phyloP scores from a whole-genome alignment of 2,329 filamentous ascomycete genomes.

The Ophiocordyceps unilateralis region DNA sequence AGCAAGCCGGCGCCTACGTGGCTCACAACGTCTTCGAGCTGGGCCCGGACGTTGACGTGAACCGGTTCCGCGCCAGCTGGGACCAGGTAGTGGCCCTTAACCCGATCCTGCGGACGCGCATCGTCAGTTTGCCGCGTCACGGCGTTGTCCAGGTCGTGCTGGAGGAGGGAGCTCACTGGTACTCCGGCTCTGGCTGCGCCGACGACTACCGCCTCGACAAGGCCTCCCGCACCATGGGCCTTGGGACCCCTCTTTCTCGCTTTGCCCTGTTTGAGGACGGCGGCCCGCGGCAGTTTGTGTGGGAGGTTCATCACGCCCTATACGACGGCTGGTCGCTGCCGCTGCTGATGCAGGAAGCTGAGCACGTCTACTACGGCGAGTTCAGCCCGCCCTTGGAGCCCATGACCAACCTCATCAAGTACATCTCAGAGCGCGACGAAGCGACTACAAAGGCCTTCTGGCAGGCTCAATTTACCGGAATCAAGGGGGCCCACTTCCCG shows the following conservation, averaged over 20 bases:
- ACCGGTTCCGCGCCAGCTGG: conserved; percentile 4
- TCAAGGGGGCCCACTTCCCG: conserved; percentile 4
- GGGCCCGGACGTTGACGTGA: conserved; percentile 2
- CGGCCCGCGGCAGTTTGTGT: conserved; percentile 3
- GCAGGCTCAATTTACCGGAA: conserved; percentile 18
- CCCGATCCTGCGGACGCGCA: conserved; percentile 4
- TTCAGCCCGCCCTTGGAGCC: neutral
- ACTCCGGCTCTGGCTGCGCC: neutral
- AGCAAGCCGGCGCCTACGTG: conserved; percentile 5
- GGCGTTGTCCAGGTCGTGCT: conserved; percentile 6
- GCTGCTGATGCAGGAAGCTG: conserved; percentile 9
- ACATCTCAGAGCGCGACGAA: conserved; percentile 16
- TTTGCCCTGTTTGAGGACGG: conserved; percentile 2
- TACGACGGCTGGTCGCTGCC: conserved; percentile 37
- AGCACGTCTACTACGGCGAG: conserved; percentile 4
- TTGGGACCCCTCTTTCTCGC: conserved; percentile 4
- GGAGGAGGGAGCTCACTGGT: conserved; percentile 1
- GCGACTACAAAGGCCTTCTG: conserved; percentile 18
- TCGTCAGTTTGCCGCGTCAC: conserved; percentile 4
- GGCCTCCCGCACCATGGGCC: conserved; percentile 2
- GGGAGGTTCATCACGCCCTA: conserved; percentile 20
- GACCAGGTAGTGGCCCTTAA: conserved; percentile 4
- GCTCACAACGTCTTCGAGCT: conserved; percentile 4
- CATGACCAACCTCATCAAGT: conserved; percentile 23
- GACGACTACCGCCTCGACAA: neutral